Conservation (phyloP, 2,329 filamentous ascomycete genomes). For the Curvularia spicifera region DNA sequence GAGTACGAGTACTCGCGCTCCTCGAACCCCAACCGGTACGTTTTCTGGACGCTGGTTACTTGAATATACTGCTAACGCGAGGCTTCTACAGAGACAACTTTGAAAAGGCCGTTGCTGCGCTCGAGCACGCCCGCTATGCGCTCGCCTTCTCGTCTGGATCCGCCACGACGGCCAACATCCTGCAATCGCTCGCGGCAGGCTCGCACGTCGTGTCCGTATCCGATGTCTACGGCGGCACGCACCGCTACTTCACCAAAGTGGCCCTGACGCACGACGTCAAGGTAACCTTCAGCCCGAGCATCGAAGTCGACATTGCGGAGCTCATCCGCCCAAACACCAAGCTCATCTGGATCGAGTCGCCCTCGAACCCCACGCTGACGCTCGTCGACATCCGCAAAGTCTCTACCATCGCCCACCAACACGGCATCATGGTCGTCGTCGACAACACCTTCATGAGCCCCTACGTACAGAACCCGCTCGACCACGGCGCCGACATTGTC, state of each 20-base stretch:
- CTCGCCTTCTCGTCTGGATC: conserved; percentile 94
- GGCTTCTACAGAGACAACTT: conserved; percentile 74
- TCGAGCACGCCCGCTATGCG: conserved; percentile 91
- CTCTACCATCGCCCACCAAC: conserved; percentile 79
- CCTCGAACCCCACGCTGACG: conserved; percentile 91
- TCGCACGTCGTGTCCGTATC: conserved; percentile 96
- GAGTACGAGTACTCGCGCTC: conserved; percentile 92
- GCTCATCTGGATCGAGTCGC: conserved; percentile 95
- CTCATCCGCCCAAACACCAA: conserved; percentile 90
- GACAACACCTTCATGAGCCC: conserved; percentile 98
- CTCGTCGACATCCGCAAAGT: conserved; percentile 93
- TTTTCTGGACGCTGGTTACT: background rate
- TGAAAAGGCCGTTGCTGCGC: conserved; percentile 85
- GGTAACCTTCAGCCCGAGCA: conserved; percentile 91
- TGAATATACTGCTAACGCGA: conserved; percentile 17
- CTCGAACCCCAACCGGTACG: conserved; percentile 83
- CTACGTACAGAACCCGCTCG: conserved; percentile 94
- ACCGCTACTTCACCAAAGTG: conserved; percentile 98
- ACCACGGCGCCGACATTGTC: conserved; percentile 94
- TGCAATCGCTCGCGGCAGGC: conserved; percentile 88
- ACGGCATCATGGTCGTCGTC: conserved; percentile 93
- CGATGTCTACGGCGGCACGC: conserved; percentile 97
- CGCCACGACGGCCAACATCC: conserved; percentile 88
- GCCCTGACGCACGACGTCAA: conserved; percentile 91
- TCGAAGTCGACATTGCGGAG: conserved; percentile 83